These are phyloP conservation scores for Coelastrella sp. DNA, from an alignment of 139 green algal species.

Conservation along the genomic window DNA sequence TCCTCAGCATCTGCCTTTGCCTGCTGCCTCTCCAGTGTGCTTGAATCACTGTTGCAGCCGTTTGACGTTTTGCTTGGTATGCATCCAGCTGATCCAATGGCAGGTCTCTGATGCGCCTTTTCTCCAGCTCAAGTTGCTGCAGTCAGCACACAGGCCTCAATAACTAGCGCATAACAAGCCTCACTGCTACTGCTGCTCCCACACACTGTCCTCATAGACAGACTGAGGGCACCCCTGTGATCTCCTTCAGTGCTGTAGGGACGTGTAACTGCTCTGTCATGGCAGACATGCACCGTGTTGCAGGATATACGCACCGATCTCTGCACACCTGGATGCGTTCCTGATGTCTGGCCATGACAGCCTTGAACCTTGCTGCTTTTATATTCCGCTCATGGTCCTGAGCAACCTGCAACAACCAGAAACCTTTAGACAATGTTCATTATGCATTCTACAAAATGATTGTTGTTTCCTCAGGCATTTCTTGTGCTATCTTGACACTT, in stretches of 20 bases:
- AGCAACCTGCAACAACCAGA: not conserved
- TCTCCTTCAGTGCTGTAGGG: too few relatives aligned
- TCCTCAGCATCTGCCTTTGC: slow-evolving; percentile 47
- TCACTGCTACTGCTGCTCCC: too few relatives aligned
- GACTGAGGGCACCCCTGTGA: too few relatives aligned
- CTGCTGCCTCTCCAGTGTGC: slow-evolving; percentile 56
- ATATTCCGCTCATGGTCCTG: not conserved
- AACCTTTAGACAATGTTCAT: not conserved
- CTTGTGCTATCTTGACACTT: not conserved
- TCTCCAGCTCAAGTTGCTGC: slow-evolving; percentile 58
- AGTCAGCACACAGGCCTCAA: not conserved
- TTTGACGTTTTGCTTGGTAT: slow-evolving; percentile 32
- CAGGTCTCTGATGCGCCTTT: slow-evolving; percentile 48
- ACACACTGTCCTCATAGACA: too few relatives aligned
- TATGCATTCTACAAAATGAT: not conserved
- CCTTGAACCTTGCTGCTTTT: slow-evolving; percentile 39
- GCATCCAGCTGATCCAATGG: slow-evolving; percentile 49
- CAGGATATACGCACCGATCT: too few relatives aligned
- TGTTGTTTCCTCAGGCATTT: not conserved
- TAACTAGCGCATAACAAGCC: too few relatives aligned
- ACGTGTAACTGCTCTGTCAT: not conserved
- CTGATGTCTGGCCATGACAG: slow-evolving; percentile 54
- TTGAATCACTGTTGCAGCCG: slow-evolving; percentile 54
- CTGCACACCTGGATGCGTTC: slow-evolving; percentile 54
- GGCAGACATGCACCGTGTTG: too few relatives aligned